Evolutionary conservation across 2,329 filamentous ascomycete genomes (phyloP).

Genomic region (Scopulariopsis brevicaulis): DNA sequence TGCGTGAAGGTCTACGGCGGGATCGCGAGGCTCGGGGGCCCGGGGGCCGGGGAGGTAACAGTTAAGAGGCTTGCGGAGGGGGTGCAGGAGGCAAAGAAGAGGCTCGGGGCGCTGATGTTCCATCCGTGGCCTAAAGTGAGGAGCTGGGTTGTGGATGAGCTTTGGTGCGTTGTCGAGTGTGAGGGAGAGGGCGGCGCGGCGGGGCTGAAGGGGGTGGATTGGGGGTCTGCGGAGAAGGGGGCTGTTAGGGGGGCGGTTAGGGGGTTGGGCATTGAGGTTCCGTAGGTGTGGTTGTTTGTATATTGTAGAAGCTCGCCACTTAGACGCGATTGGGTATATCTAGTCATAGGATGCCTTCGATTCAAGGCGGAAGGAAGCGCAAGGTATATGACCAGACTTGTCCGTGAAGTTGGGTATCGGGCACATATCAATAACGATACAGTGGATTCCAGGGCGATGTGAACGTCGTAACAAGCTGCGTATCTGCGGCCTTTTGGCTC

Average conservation of each 20-base stretch:
- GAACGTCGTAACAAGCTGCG: too few relatives aligned
- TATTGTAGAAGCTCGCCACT: background rate
- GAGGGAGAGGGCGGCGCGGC: slow-evolving; percentile 14
- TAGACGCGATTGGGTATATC: background rate
- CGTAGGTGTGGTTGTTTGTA: background rate
- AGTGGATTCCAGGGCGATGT: too few relatives aligned
- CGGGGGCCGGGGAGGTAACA: background rate
- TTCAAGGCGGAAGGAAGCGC: too few relatives aligned
- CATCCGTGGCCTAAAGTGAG: slow-evolving; percentile 76
- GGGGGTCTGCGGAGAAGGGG: slow-evolving; percentile 39
- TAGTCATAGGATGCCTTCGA: too few relatives aligned
- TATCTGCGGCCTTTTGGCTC: too few relatives aligned
- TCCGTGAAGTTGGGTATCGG: too few relatives aligned
- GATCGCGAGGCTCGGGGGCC: slow-evolving; percentile 33
- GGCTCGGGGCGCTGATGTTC: slow-evolving; percentile 60
- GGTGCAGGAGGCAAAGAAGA: slow-evolving; percentile 46
- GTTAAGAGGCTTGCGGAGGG: slow-evolving; percentile 10
- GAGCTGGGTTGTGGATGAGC: slow-evolving; percentile 45
- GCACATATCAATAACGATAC: too few relatives aligned
- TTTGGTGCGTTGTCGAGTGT: slow-evolving; percentile 35
- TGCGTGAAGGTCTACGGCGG: slow-evolving; percentile 71
- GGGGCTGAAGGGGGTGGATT: slow-evolving; percentile 41
- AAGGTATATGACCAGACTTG: too few relatives aligned
- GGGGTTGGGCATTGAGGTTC: slow-evolving; percentile 25
- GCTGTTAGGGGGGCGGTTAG: slow-evolving; percentile 29